Percentiles rank a stretch among this genome's conserved stretches.
Evolutionary conservation across 768 basidiomycete species (phyloP).

Genomic region (Mycena rebaudengoi): DNA sequence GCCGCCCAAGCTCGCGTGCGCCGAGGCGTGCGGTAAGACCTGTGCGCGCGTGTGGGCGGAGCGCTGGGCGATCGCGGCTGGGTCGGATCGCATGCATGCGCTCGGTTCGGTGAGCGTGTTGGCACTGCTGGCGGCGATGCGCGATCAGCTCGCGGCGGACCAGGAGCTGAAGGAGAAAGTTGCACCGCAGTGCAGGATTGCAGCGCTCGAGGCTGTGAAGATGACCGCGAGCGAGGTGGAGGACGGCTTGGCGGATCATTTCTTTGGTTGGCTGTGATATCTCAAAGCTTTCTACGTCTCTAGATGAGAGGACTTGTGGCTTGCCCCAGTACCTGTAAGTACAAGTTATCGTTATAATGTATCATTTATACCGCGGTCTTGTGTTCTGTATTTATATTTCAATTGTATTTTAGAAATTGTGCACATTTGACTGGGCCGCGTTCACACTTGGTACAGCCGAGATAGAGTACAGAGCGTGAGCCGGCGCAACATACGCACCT

Average conservation of each 20-base stretch:
- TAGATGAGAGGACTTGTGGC: too few species aligned
- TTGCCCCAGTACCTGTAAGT: too few species aligned
- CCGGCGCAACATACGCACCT: too few species aligned
- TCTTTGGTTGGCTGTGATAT: slow-evolving; percentile 32
- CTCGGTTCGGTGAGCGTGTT: slow-evolving; percentile 43
- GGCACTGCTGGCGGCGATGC: slow-evolving; percentile 40
- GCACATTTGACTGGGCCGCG: too few species aligned
- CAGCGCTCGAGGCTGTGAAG: slow-evolving; percentile 37
- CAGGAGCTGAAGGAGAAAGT: slow-evolving; percentile 39
- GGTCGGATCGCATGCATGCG: slow-evolving; percentile 42
- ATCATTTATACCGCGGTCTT: too few species aligned
- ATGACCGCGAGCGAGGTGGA: slow-evolving; percentile 20
- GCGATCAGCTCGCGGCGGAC: slow-evolving; percentile 43
- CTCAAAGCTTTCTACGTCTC: too few species aligned
- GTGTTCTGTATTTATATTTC: too few species aligned
- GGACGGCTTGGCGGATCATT: slow-evolving; percentile 39
- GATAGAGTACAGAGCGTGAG: too few species aligned
- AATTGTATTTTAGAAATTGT: too few species aligned
- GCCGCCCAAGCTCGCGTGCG: slow-evolving; percentile 37
- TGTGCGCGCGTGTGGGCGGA: slow-evolving; percentile 43
- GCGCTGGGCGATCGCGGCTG: slow-evolving; percentile 42
- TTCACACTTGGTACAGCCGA: too few species aligned
- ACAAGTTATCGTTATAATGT: too few species aligned
- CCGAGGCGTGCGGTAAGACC: slow-evolving; percentile 30
- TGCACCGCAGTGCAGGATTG: slow-evolving; percentile 39